Percentiles rank a stretch among this genome's conserved stretches.
phyloP scores from a whole-genome alignment of 495 filamentous ascomycete genomes.

The Trichoderma gamsii region DNA sequence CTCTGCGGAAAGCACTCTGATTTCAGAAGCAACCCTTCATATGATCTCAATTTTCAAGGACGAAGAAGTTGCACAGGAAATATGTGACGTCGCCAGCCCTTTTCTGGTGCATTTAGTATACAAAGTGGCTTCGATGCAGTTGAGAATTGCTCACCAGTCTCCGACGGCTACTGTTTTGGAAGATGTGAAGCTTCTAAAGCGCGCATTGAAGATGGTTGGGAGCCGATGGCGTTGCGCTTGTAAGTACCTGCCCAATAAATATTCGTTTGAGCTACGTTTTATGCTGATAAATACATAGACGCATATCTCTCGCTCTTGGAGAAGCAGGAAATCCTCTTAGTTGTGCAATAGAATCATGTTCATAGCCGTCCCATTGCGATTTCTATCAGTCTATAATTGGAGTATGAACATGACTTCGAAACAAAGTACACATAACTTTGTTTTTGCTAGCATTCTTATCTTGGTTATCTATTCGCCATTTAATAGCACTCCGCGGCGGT shows the following conservation, averaged over 20 bases:
- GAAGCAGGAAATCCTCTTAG: neutral
- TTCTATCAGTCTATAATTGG: no score
- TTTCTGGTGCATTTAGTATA: neutral
- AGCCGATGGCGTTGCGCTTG: neutral
- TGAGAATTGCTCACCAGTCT: neutral
- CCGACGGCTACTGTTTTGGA: neutral
- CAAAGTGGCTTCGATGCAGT: neutral
- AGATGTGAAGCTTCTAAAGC: neutral
- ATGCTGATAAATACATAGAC: neutral
- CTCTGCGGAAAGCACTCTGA: neutral
- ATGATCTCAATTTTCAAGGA: neutral
- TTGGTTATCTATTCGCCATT: no score
- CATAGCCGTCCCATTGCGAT: no score
- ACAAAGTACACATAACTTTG: no score
- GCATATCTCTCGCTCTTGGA: neutral
- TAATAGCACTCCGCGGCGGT: no score
- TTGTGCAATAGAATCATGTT: neutral
- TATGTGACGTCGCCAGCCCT: neutral
- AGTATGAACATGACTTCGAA: no score
- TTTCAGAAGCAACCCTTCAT: neutral
- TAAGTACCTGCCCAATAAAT: neutral
- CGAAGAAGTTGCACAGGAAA: neutral
- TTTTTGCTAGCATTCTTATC: no score
- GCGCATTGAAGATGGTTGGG: neutral
- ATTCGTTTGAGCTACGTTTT: neutral